phyloP scores from a whole-genome alignment of 2,329 filamentous ascomycete genomes.

The Neodidymelliopsis sp. region DNA sequence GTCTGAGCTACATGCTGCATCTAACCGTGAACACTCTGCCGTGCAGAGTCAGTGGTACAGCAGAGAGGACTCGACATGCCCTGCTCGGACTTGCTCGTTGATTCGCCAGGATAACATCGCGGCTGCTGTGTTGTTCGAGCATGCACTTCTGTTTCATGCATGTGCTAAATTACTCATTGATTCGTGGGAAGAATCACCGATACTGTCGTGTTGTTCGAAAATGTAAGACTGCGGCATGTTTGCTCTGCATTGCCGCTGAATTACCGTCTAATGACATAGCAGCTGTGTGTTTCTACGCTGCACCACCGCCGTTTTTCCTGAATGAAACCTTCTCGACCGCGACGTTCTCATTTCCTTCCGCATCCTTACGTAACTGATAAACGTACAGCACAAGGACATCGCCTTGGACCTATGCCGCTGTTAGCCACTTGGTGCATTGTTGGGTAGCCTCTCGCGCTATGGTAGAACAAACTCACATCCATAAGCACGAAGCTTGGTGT shows the following conservation, averaged over 20 bases:
- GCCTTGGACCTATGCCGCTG: conserved; percentile 77
- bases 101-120: not conserved
- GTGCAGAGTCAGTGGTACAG: conserved; percentile 29
- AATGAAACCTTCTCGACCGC: conserved; percentile 65
- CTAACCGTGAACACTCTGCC: conserved; percentile 26
- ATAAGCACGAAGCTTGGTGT: conserved; percentile 95
- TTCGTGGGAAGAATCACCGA: not conserved
- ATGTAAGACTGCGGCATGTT: not conserved
- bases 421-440: conserved; percentile 25
- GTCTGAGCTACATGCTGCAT: conserved; percentile 25
- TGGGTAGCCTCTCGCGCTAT: not conserved
- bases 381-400: conserved; percentile 96
- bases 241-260: conserved; percentile 1
- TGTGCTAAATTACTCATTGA: conserved; percentile 2
- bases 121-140: conserved; percentile 1
- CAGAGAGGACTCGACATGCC: conserved; percentile 12
- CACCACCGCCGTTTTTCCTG: conserved; percentile 57
- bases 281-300: conserved; percentile 38
- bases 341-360: conserved; percentile 60
- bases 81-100: not conserved
- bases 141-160: conserved; percentile 6
- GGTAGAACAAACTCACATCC: conserved; percentile 76
- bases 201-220: conserved; percentile 1
- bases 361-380: conserved; percentile 68
- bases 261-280: conserved; percentile 20